A percentile compares a stretch with the other conserved stretches of the same genome.
These are phyloP conservation scores for Malassezia brasiliensis DNA, from an alignment of 1,284 basidiomycete species.

Conservation along the genomic window DNA sequence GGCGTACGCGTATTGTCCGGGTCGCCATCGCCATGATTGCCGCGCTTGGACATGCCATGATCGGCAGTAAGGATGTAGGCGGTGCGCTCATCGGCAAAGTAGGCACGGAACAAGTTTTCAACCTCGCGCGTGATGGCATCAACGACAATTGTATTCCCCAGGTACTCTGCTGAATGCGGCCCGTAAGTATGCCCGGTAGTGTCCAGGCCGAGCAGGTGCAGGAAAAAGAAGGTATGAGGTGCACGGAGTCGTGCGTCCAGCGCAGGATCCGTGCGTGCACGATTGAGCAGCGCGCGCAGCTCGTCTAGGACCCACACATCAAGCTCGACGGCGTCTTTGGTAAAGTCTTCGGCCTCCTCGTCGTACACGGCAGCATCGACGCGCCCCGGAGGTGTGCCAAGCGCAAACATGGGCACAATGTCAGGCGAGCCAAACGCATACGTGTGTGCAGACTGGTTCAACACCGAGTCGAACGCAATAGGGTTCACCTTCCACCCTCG, in stretches of 20 bases:
- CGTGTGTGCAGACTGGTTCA: conserved; percentile 69
- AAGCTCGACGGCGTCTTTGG: conserved; percentile 62
- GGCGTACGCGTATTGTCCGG: conserved; percentile 80
- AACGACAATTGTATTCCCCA: conserved; percentile 71
- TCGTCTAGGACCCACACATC: conserved; percentile 72
- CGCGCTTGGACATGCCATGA: conserved; percentile 79
- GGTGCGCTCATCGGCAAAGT: conserved; percentile 57
- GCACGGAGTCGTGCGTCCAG: conserved; percentile 53
- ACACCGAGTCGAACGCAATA: conserved; percentile 77
- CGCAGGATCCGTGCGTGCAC: conserved; percentile 30
- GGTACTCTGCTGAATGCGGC: conserved; percentile 79
- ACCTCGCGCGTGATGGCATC: conserved; percentile 65
- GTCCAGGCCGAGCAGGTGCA: conserved; percentile 74
- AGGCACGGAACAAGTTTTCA: conserved; percentile 57
- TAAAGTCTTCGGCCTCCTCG: conserved; percentile 59
- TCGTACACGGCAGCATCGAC: conserved; percentile 69
- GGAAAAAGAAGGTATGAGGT: conserved; percentile 63
- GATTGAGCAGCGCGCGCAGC: conserved; percentile 52
- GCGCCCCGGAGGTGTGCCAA: conserved; percentile 59
- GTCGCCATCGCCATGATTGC: conserved; percentile 82
- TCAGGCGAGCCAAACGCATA: conserved; percentile 81
- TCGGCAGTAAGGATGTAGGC: conserved; percentile 77
- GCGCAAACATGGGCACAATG: conserved; percentile 77
- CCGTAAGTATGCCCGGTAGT: conserved; percentile 79
- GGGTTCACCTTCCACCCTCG: conserved; percentile 83